Conservation (phyloP, 441 rosid genomes). For the Omphalea diandra region DNA sequence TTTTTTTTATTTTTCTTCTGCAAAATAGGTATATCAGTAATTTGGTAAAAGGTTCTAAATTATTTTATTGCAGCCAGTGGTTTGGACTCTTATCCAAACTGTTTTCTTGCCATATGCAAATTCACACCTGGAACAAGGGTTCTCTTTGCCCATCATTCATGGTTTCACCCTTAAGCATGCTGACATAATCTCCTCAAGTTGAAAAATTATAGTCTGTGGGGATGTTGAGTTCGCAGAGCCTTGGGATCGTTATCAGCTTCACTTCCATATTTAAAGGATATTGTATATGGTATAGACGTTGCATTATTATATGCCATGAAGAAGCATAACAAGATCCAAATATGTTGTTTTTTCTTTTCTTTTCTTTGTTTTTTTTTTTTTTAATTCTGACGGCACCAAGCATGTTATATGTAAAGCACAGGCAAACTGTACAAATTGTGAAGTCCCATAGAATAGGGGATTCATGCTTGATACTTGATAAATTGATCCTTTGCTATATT, state of each 20-base stretch:
- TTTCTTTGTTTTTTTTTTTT: too few relatives aligned
- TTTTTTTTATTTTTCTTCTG: neutral
- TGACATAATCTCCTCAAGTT: conserved; percentile 47
- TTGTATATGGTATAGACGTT: neutral
- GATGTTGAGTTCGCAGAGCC: conserved; percentile 52
- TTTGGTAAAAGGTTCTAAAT: neutral
- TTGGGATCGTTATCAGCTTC: conserved; percentile 6
- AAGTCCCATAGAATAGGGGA: neutral
- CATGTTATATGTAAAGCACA: conserved; percentile 7
- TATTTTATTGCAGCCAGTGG: conserved; percentile 67
- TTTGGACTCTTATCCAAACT: conserved; percentile 81
- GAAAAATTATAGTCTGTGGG: conserved; percentile 63
- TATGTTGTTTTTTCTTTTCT: too few relatives aligned
- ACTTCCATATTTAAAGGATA: neutral
- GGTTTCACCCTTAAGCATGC: conserved; percentile 75
- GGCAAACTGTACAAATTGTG: conserved; percentile 6
- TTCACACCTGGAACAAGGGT: conserved; percentile 61
- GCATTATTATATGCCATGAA: neutral
- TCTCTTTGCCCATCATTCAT: conserved; percentile 83
- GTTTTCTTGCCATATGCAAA: conserved; percentile 77
- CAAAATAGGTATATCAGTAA: neutral
- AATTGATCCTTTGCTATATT: neutral
- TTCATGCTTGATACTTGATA: neutral
- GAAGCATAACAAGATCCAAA: conserved; percentile 8
- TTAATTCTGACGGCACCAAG: too few relatives aligned